Percentiles rank a stretch among this genome's conserved stretches.
These are phyloP conservation scores for Leccinum pseudoinsigne DNA, from an alignment of 1,284 basidiomycete genomes.

Conservation along the genomic window DNA sequence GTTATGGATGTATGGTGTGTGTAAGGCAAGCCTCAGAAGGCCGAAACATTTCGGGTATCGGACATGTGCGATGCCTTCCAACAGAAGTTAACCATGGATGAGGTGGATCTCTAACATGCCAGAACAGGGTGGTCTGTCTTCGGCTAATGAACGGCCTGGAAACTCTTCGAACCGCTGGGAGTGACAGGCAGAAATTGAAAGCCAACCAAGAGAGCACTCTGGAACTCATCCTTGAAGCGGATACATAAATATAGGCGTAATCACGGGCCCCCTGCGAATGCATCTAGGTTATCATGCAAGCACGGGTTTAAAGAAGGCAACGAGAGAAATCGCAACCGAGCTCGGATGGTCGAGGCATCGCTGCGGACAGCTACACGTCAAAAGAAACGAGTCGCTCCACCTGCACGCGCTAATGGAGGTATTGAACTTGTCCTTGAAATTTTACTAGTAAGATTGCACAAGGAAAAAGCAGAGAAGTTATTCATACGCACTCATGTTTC, in stretches of 20 bases:
- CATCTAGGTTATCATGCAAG: background rate
- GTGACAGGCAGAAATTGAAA: background rate
- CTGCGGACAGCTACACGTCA: background rate
- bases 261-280: background rate
- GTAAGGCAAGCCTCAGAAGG: background rate
- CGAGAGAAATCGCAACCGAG: background rate
- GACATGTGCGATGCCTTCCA: background rate
- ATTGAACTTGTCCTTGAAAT: background rate
- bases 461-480: background rate
- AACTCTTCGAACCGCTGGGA: constrained; percentile 1
- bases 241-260: background rate
- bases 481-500: background rate
- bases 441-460: background rate
- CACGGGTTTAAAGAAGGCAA: background rate
- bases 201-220: background rate
- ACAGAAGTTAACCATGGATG: background rate
- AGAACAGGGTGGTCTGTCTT: background rate
- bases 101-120: background rate
- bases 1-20: background rate
- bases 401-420: background rate
- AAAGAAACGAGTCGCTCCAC: background rate
- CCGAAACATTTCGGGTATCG: background rate
- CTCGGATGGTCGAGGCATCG: background rate
- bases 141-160: background rate
- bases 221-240: constrained; percentile 1